Conservation (phyloP, 2,329 filamentous ascomycete genomes). For the Calycina herbarum region DNA sequence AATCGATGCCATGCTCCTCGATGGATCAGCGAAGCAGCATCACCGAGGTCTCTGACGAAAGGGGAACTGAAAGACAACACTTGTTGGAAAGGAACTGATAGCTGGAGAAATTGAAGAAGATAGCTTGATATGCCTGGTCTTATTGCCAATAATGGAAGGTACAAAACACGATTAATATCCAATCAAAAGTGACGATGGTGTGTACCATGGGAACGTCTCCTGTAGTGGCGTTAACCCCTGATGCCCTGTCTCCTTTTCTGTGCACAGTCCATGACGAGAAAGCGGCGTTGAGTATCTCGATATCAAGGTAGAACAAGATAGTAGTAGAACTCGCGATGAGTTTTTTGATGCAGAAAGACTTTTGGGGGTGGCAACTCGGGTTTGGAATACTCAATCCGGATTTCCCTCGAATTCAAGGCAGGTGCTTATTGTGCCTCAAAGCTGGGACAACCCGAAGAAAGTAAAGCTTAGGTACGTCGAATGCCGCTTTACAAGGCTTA, state of each 20-base stretch:
- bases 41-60: background rate
- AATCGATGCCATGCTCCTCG: background rate
- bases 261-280: too few relatives aligned
- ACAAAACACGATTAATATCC: background rate
- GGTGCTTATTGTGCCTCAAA: background rate
- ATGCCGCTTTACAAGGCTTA: background rate
- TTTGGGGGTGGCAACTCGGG: too few relatives aligned
- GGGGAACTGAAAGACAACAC: constrained; percentile 1
- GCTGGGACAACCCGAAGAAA: background rate
- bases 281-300: too few relatives aligned
- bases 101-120: background rate
- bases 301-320: too few relatives aligned
- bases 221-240: background rate
- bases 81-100: background rate
- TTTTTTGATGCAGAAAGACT: too few relatives aligned
- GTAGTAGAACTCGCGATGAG: too few relatives aligned
- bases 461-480: background rate
- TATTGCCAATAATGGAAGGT: background rate
- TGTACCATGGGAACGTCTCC: background rate
- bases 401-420: background rate
- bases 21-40: background rate
- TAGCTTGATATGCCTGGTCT: background rate
- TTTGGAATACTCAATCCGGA: too few relatives aligned
- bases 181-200: background rate
- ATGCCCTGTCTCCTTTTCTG: background rate